Evolutionary conservation across 1,284 basidiomycete species (phyloP), one percentile per base, ranked within the genome.

Genomic region (Cystobasidiaceae sp.): DNA sequence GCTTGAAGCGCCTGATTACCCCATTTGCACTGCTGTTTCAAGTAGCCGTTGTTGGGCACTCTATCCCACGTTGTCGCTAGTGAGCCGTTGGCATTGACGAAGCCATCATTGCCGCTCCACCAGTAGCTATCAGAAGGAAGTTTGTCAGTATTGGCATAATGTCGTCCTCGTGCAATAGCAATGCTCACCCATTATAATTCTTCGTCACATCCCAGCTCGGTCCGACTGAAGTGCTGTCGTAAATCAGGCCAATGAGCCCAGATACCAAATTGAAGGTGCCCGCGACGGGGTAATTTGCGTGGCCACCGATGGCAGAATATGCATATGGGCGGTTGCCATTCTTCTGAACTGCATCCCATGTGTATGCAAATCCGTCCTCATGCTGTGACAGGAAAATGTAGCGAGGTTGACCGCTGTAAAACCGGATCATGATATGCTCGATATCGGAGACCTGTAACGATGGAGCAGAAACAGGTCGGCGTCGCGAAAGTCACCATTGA

Each of bases 341-440:
- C 30, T 70, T 70, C 19, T 56, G 56, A 8, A 70, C 48, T 4
- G 63, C 69, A 33, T 69, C 57, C n/a, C 48, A 70, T 23, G 64
- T 65, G 57, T 68, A 70, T 28, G 68, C 67, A 9, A 62, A 52
- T 21, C 69, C 69, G 27, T 67, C 68, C 25, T 66, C 67, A 43
- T 70, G 69, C 25, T 68, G 67, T 11, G 69, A 70, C 2, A 70
- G 41, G 46, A 70, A 70, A 43, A 70, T 34, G 46, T 68, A 68
- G 30, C 63, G 62, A 27, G 69, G 69, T 17, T 62, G 46, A 13
- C 66, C 67, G 43, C 60, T 54, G 19, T 44, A 55, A 44, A 67
- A 70, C 23, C 69, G 60, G 17, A 70, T 60, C 69, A 70, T 68
- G 46, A 68, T 46, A 54, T 70, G 67, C 34, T 70, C 69, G 52